Conservation (phyloP, 177 flowering plant genomes). For the Vitis hybrid region DNA sequence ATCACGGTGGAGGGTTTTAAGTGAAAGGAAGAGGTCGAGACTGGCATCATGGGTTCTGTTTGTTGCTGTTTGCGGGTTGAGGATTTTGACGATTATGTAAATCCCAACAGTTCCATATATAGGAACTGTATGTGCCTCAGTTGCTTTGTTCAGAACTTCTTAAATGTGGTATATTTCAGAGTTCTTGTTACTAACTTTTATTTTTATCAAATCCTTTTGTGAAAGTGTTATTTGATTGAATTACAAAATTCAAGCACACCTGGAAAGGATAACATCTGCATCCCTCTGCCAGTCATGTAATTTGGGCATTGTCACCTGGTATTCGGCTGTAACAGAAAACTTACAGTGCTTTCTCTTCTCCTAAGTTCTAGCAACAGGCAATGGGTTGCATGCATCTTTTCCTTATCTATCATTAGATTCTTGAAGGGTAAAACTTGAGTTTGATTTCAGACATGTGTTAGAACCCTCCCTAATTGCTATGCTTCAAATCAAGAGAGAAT, state of each 20-base stretch:
- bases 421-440: no score
- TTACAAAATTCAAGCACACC: neutral
- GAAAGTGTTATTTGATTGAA: neutral
- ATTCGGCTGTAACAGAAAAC: no score
- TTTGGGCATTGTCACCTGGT: neutral
- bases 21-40: constrained; percentile 19
- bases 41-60: constrained; percentile 68
- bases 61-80: constrained; percentile 76
- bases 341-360: no score
- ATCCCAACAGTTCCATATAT: constrained; percentile 52
- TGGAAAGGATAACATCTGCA: neutral
- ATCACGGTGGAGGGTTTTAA: constrained; percentile 6
- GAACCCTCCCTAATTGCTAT: no score
- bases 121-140: constrained; percentile 73
- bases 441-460: no score
- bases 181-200: neutral
- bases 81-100: constrained; percentile 67
- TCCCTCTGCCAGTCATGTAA: neutral
- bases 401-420: no score
- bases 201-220: constrained; percentile 3
- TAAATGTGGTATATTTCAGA: constrained; percentile 55
- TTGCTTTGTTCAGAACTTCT: constrained; percentile 63
- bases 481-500: no score
- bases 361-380: no score
- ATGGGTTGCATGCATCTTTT: no score